Conservation (phyloP, 228 moss, liverwort and hornwort species). For the Sphagnum magellanicum region DNA sequence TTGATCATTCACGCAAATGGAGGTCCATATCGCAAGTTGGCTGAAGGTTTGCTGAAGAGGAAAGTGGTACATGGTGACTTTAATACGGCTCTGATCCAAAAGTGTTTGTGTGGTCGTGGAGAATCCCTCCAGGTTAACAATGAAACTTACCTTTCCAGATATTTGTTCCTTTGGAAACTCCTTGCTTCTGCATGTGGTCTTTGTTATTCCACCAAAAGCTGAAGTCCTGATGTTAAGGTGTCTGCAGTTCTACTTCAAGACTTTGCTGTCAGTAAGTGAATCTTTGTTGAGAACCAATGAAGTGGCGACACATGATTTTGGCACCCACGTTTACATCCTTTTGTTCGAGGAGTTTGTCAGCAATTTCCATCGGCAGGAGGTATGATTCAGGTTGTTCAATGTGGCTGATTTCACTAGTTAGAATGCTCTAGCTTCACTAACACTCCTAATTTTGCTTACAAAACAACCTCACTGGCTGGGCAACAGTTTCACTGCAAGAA, state of each 20-base stretch:
- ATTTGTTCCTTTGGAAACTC: slow-evolving; percentile 1
- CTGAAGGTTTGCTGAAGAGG: slow-evolving; percentile 57
- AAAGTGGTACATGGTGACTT: slow-evolving; percentile 69
- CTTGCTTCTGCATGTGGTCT: not conserved
- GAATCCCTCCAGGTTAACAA: slow-evolving; percentile 64
- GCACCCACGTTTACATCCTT: slow-evolving; percentile 60
- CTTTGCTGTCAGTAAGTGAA: slow-evolving; percentile 67
- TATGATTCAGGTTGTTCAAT: slow-evolving; percentile 5
- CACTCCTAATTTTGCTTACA: no score
- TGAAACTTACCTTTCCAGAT: not conserved
- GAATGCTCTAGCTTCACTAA: no score
- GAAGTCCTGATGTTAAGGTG: not conserved
- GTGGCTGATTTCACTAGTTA: no score
- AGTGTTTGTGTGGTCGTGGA: slow-evolving; percentile 74
- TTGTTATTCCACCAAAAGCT: not conserved
- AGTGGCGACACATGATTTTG: slow-evolving; percentile 57
- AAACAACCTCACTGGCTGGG: not conserved
- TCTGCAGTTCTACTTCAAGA: slow-evolving; percentile 78
- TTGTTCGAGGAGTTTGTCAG: slow-evolving; percentile 75
- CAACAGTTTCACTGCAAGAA: not conserved
- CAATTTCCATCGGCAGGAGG: slow-evolving; percentile 78
- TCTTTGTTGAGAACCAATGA: slow-evolving; percentile 67
- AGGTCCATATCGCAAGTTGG: slow-evolving; percentile 62
- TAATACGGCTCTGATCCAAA: slow-evolving; percentile 44
- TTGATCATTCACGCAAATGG: slow-evolving; percentile 85